Percentiles rank a stretch among this genome's conserved stretches.
Evolutionary conservation across 768 basidiomycete species (phyloP).

Genomic region (Kwoniella botswanensis): DNA sequence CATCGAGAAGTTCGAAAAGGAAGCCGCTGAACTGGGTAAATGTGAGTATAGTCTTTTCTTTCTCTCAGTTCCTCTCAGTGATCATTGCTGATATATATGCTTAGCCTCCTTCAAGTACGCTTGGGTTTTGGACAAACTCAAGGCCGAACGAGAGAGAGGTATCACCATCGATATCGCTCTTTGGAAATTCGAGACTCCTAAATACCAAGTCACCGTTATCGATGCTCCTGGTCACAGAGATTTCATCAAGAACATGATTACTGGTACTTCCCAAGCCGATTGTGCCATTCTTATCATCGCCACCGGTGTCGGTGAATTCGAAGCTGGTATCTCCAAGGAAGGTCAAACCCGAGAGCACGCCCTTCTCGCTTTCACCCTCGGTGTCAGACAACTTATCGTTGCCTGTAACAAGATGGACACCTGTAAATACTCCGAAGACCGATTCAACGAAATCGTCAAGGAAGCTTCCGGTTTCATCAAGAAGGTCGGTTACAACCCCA

Average conservation of each 20-base stretch:
- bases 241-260: conserved; percentile 99
- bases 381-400: conserved; percentile 99
- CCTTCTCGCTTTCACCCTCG: conserved; percentile 98
- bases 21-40: conserved; percentile 99
- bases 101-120: conserved; percentile 66
- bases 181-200: conserved; percentile 99
- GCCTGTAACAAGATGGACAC: conserved; percentile 98
- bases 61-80: conserved; percentile 39
- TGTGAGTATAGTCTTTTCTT: conserved; percentile 78
- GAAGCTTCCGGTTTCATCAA: conserved; percentile 97
- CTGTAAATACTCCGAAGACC: conserved; percentile 98
- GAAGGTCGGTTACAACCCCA: conserved; percentile 82
- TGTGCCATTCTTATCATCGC: conserved; percentile 99
- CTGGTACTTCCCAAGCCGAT: conserved; percentile 99
- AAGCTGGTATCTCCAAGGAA: conserved; percentile 99
- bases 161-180: conserved; percentile 99
- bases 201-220: conserved; percentile 87
- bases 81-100: conserved; percentile 13
- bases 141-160: conserved; percentile 99
- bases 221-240: conserved; percentile 97
- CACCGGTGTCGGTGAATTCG: conserved; percentile 99
- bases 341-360: conserved; percentile 99
- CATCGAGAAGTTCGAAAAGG: conserved; percentile 95
- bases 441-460: conserved; percentile 99
- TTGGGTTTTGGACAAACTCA: conserved; percentile 99